phyloP scores from a whole-genome alignment of 2,329 filamentous ascomycete species.

The Incumbomyces lentus region DNA sequence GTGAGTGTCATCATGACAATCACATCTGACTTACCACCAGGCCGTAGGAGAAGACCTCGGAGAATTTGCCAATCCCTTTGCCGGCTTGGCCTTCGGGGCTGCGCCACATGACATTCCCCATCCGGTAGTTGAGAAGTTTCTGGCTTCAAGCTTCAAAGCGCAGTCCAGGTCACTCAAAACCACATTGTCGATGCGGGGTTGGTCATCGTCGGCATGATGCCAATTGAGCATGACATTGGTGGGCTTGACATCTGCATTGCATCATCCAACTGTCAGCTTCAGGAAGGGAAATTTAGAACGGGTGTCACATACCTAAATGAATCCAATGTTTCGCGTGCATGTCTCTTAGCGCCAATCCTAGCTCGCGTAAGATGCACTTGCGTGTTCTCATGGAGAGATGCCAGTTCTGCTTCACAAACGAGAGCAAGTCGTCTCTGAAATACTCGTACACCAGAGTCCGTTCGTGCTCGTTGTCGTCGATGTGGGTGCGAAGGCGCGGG shows the following conservation, averaged over 20 bases:
- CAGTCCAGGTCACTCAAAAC: conserved; percentile 9
- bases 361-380: conserved; percentile 3
- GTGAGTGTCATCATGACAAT: neutral
- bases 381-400: conserved; percentile 1
- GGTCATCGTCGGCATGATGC: neutral
- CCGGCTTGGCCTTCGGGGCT: conserved; percentile 10
- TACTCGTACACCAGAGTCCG: conserved; percentile 8
- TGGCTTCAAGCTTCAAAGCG: conserved; percentile 9
- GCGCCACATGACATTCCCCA: conserved; percentile 14
- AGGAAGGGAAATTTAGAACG: neutral
- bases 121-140: conserved; percentile 8
- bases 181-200: conserved; percentile 4
- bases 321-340: conserved; percentile 8
- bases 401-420: neutral
- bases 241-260: conserved; percentile 4
- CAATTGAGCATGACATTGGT: conserved; percentile 7
- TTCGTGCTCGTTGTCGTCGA: conserved; percentile 10
- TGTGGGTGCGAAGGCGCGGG: conserved; percentile 2
- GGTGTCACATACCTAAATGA: conserved; percentile 1
- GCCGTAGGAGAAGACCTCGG: neutral
- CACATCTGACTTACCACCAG: conserved; percentile 5
- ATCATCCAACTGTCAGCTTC: neutral
- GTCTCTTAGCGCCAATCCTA: conserved; percentile 3
- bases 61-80: neutral
- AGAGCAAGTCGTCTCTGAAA: conserved; percentile 4